These are phyloP conservation scores for Stropharia rugosoannulata DNA, from an alignment of 768 basidiomycete genomes.

Conservation along the genomic window DNA sequence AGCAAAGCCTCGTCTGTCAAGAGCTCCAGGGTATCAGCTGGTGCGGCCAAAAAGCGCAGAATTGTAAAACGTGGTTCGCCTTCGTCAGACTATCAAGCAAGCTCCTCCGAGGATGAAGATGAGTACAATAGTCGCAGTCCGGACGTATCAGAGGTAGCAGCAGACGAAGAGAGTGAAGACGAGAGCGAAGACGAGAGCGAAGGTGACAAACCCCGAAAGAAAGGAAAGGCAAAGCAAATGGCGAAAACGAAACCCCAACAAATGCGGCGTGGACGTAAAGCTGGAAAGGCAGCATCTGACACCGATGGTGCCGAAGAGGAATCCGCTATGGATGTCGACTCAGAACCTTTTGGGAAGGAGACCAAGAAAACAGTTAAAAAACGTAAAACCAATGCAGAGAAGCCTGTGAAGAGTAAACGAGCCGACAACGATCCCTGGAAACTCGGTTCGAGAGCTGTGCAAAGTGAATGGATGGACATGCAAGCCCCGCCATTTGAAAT, in stretches of 20 bases:
- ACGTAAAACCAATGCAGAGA: slow-evolving; percentile 8
- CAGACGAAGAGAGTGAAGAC: slow-evolving; percentile 35
- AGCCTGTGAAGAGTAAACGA: slow-evolving; percentile 54
- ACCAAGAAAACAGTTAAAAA: slow-evolving; percentile 27
- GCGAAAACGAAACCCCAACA: slow-evolving; percentile 11
- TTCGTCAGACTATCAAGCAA: slow-evolving; percentile 43
- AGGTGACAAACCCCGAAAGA: slow-evolving; percentile 24
- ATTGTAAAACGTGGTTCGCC: slow-evolving; percentile 23
- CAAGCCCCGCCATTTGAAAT: slow-evolving; percentile 84
- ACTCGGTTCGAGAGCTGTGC: slow-evolving; percentile 58
- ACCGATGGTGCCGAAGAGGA: slow-evolving; percentile 24
- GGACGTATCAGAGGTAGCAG: slow-evolving; percentile 30
- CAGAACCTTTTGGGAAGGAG: slow-evolving; percentile 34
- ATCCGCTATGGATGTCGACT: slow-evolving; percentile 61
- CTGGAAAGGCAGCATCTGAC: slow-evolving; percentile 16
- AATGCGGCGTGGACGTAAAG: not conserved
- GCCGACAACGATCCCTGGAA: slow-evolving; percentile 78
- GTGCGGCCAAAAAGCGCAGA: slow-evolving; percentile 15
- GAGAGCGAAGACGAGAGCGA: slow-evolving; percentile 33
- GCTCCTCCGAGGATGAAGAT: slow-evolving; percentile 31
- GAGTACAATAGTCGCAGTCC: slow-evolving; percentile 30
- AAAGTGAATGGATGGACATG: slow-evolving; percentile 77
- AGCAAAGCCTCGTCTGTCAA: slow-evolving; percentile 19
- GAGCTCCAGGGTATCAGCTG: slow-evolving; percentile 19
- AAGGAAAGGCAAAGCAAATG: slow-evolving; percentile 30